Evolutionary conservation across 257 asterid species (phyloP), one percentile per base, ranked within the genome.

Genomic region (Echites panduratus): DNA sequence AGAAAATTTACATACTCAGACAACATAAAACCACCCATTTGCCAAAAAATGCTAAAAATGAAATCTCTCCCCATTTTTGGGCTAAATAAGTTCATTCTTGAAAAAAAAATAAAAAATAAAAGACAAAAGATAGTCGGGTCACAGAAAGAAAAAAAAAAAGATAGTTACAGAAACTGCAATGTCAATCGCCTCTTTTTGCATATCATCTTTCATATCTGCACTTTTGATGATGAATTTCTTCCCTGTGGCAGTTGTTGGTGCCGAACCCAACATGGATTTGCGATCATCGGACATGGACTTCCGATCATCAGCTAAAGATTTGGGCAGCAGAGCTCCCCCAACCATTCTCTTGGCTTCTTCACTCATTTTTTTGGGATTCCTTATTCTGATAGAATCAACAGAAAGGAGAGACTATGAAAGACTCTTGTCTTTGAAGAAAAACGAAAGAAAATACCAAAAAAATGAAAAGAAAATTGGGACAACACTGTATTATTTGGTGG

Each of bases 181-280:
- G 77, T 91, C 97, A 76, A 94, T 72, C 20, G 99, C 99, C 75
- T 91, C 97, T 78, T 91, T 92, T 90, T 94, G 98, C 71, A 94
- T 74, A 71, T 94, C 99, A 44, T 89, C 92, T 77, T 89, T 91
- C 99, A 94, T 94, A 77, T 94, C 99, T 1, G 98, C 97, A 78
- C 96, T 94, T 82, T 94, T 94, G 53, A 94, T 89, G 75, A 82
- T 74, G 69, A 87, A 89, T 75, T 94, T 94, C 82, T 87, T 87
- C 26, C 85, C 89, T 49, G 85, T 32, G 40, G 81, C 68, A 27
- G 82, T 66, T 5, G 72, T 43, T 29, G 82, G 69, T 19, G 69
- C 78, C 56, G 96, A 78, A 68, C 85, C 87, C 75, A 89, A 75
- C 41, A 87, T 75, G 16, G 87, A 76, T 76, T 64, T 64, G 29